Evolutionary conservation across 1,284 basidiomycete genomes (phyloP), one percentile per base, ranked within the genome.

Genomic region (Caloboletus firmus): DNA sequence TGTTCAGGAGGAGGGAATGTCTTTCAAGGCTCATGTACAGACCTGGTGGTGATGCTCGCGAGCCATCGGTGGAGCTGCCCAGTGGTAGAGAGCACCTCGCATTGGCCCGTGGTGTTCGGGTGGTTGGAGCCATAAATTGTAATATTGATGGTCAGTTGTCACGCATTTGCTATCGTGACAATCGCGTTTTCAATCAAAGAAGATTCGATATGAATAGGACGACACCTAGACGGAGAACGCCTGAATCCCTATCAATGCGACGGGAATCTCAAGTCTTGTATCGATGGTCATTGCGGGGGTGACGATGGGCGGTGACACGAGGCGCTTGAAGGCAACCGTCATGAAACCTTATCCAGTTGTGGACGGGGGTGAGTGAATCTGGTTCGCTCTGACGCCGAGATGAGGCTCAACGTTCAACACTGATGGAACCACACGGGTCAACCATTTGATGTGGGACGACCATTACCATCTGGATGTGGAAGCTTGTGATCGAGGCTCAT

Each of bases 351-450:
- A 54, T 45, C 51, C 45, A 47, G 51, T 51, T 22, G 40, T 45
- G 35, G 53, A 62, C 22, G 54, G 45, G 35, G 40, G 52, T 28
- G 31, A 54, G 49, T 42, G 37, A 47, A 62, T 55, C 55, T 48
- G 53, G 57, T 59, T 65, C 63, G 65, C 48, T 66, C 65, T 65
- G 67, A 50, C 54, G 49, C 64, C 66, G 63, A 63, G 55, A 70
- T 65, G 64, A 63, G 46, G 15, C 30, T 40, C 54, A 39, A 61
- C 51, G 42, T 20, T 55, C 52, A 43, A 22, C 31, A 31, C 20
- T 49, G 54, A 52, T 56, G 52, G 22, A 54, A 64, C 44, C 49
- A 48, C 39, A 44, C 37, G 35, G 30, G 43, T 13, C 41, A 20
- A 48, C 53, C 53, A 52, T 51, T 42, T 48, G 55, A 53, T 62